These are phyloP conservation scores for Saturnispora diversa DNA, from an alignment of 805 yeast genomes.

Conservation along the genomic window DNA sequence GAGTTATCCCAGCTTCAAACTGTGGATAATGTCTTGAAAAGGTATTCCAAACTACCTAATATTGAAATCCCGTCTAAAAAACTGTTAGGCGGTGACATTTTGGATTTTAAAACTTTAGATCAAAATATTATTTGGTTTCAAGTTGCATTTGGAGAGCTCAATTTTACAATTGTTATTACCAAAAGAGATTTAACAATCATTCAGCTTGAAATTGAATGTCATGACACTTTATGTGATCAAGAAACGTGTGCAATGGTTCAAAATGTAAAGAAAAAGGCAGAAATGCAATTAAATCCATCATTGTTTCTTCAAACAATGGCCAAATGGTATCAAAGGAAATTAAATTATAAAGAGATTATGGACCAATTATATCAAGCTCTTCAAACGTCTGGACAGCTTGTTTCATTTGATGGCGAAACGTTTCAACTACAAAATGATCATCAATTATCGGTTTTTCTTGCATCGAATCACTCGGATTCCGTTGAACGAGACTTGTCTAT, in stretches of 20 bases:
- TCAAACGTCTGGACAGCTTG: background rate
- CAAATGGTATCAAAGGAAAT: background rate
- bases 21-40: background rate
- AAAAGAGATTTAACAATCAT: background rate
- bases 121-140: background rate
- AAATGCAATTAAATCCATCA: background rate
- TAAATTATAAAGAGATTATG: background rate
- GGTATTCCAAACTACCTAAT: background rate
- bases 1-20: background rate
- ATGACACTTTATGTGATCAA: background rate
- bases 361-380: background rate
- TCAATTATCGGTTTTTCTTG: background rate
- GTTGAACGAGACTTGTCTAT: too few species aligned
- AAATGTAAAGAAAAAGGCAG: background rate
- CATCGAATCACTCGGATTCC: too few species aligned
- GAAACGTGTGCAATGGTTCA: background rate
- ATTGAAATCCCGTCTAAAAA: background rate
- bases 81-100: background rate
- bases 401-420: background rate
- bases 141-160: background rate
- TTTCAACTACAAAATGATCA: background rate
- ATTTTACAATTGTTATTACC: background rate
- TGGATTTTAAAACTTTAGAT: background rate
- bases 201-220: background rate
- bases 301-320: slow-evolving; percentile 2